Conservation (phyloP, 2,329 filamentous ascomycete genomes). For the Diaporthe sp. region DNA sequence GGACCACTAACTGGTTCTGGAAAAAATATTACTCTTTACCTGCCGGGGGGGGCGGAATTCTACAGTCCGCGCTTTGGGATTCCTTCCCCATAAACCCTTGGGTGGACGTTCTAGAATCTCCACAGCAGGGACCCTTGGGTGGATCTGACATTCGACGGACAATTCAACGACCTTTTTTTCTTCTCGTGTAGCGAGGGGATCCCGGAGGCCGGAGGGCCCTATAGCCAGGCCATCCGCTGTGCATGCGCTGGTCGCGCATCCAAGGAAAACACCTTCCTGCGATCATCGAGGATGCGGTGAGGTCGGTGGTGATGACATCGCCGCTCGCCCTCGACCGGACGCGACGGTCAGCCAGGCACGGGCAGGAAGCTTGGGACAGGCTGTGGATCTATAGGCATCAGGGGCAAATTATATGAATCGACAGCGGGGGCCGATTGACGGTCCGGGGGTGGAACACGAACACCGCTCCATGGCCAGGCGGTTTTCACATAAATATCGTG, state of each 20-base stretch:
- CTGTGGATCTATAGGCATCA: conserved; percentile 34
- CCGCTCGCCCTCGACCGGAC: conserved; percentile 1
- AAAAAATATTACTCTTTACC: no score
- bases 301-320: conserved; percentile 14
- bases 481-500: conserved; percentile 38
- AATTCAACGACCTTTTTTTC: conserved; percentile 14
- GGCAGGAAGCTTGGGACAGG: conserved; percentile 37
- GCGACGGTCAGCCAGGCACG: conserved; percentile 14
- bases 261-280: conserved; percentile 13
- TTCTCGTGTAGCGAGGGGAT: conserved; percentile 33
- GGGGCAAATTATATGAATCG: conserved; percentile 40
- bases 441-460: conserved; percentile 39
- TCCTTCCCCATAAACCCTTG: conserved; percentile 33
- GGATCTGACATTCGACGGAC: conserved; percentile 36
- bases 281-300: conserved; percentile 37
- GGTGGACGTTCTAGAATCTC: conserved; percentile 38
- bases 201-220: conserved; percentile 26
- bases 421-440: conserved; percentile 36
- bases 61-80: background rate
- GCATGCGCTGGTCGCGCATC: conserved; percentile 2
- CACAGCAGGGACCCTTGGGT: conserved; percentile 33
- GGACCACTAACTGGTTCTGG: no score
- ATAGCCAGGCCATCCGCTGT: background rate
- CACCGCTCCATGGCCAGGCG: conserved; percentile 31
- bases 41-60: no score